Evolutionary conservation across 2,329 filamentous ascomycete species (phyloP).

Genomic region (Aspergillus intermedius): DNA sequence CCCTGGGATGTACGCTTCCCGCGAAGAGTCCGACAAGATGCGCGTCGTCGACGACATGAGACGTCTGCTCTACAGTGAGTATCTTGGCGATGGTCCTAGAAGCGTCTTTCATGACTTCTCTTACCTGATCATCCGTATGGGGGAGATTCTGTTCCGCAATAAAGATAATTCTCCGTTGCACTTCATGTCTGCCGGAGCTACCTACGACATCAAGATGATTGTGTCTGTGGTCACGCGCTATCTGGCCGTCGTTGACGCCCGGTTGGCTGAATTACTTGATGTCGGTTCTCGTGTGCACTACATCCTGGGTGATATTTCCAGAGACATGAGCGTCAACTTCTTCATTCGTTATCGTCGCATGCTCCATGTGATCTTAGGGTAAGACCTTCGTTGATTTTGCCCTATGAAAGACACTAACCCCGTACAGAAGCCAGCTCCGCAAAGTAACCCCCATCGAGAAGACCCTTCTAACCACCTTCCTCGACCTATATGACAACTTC

Average conservation of each 20-base stretch:
- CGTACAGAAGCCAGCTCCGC: constrained; percentile 12
- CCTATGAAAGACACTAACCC: neutral
- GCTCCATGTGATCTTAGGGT: constrained; percentile 13
- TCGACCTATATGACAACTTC: constrained; percentile 21
- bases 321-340: constrained; percentile 1
- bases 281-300: constrained; percentile 4
- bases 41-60: constrained; percentile 12
- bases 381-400: constrained; percentile 1
- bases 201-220: constrained; percentile 5
- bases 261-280: constrained; percentile 8
- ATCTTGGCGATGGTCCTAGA: constrained; percentile 7
- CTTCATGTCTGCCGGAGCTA: constrained; percentile 7
- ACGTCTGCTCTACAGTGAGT: constrained; percentile 7
- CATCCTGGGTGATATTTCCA: constrained; percentile 7
- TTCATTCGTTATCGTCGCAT: constrained; percentile 14
- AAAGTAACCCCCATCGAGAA: constrained; percentile 16
- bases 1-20: neutral
- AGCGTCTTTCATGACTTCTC: constrained; percentile 14
- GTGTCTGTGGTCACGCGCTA: constrained; percentile 10
- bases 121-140: constrained; percentile 17
- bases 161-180: neutral
- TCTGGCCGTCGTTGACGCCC: constrained; percentile 9
- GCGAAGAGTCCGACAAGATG: neutral
- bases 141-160: constrained; percentile 17
- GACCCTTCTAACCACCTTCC: constrained; percentile 14